A percentile compares a stretch with the other conserved stretches of the same genome.
phyloP scores from a whole-genome alignment of 2,329 filamentous ascomycete genomes.

The Aureobasidium sp. region DNA sequence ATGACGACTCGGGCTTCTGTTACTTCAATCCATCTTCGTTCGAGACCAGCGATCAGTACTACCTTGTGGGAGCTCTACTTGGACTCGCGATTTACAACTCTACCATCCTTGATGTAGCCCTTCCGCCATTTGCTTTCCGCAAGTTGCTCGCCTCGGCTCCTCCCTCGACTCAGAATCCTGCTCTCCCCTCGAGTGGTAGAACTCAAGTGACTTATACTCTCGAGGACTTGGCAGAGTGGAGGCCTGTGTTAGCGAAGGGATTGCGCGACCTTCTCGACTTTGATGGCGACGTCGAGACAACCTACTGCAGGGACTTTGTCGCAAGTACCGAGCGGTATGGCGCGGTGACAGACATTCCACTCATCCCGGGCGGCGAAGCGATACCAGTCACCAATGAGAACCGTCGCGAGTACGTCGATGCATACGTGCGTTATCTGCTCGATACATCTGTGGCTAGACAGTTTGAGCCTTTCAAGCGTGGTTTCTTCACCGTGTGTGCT shows the following conservation, averaged over 20 bases:
- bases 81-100: constrained; percentile 92
- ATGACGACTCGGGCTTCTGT: constrained; percentile 81
- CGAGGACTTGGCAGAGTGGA: constrained; percentile 74
- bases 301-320: constrained; percentile 75
- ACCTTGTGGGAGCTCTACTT: constrained; percentile 77
- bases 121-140: constrained; percentile 82
- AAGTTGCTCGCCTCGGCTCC: constrained; percentile 75
- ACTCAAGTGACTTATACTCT: constrained; percentile 60
- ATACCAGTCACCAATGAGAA: constrained; percentile 76
- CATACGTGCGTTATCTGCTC: constrained; percentile 72
- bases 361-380: constrained; percentile 64
- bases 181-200: constrained; percentile 22
- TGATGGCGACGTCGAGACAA: constrained; percentile 71
- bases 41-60: constrained; percentile 86
- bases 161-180: constrained; percentile 43
- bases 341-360: constrained; percentile 53
- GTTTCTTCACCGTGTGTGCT: constrained; percentile 85
- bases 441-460: constrained; percentile 70
- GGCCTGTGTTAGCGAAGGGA: constrained; percentile 65
- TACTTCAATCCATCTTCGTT: constrained; percentile 90
- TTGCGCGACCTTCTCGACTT: constrained; percentile 70
- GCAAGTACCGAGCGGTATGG: constrained; percentile 72
- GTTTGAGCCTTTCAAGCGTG: constrained; percentile 88
- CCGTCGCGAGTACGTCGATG: constrained; percentile 74
- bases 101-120: constrained; percentile 78